Evolutionary conservation across 768 basidiomycete genomes (phyloP), one percentile per base, ranked within the genome.

Genomic region (Boletus pseudopeckii): DNA sequence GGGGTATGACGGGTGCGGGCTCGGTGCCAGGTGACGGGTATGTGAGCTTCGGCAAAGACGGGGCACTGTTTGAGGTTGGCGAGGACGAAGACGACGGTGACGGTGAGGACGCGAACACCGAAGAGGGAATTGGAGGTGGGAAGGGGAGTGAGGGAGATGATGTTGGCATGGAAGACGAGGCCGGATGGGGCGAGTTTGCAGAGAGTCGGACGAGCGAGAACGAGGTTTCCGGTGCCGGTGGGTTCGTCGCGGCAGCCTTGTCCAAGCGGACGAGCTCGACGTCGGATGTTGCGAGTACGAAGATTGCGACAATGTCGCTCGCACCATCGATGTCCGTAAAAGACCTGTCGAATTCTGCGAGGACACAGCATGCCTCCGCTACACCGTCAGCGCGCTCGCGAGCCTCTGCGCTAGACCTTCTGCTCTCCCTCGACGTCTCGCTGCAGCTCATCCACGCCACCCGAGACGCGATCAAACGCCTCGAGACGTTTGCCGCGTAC

Each of bases 401-500:
- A 56, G 74, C n/a, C n/a, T n/a, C n/a, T n/a, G 80, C 61, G 39
- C 79, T 99, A 4, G 94, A 98, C 61, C 79, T 97, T 6, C 73
- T 98, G 4, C 84, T 99, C 15, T 98, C 94, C 5, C 82, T 99
- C 13, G 95, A 98, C 64, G 81, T 86, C 14, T 91, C 93, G 0
- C 77, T 99, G 0, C 88, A 94, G 63, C 80, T 99, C 36, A 95
- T 99, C 52, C 95, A 98, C 57, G 87, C 91, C 0, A 88, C 92
- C 64, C 88, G 95, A 48, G 94, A 97, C 56, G 82, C 88, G 0
- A 78, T 95, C 39, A 98, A 98, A 70, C 84, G 97, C 13, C 85
- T 92, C 2, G 93, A 99, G 65, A 92, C 86, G 3, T 99, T 98
- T 68, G 76, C 82, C 0, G 81, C 80, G 9, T 99, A 97, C 66